phyloP scores from a whole-genome alignment of 345 rosid genomes.

The Kandelia obovata region DNA sequence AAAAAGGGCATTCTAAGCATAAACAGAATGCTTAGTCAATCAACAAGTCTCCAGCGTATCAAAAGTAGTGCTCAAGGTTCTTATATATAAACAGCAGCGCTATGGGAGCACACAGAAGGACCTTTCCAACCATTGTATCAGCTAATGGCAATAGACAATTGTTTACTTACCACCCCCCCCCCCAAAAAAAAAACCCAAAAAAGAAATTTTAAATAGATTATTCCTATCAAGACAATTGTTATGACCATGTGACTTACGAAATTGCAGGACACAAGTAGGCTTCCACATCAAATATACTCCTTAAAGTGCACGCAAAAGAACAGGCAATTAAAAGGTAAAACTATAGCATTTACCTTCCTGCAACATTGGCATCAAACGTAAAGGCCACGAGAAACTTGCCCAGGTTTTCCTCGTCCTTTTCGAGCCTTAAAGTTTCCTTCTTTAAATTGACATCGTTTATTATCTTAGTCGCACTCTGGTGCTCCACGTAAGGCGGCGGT shows the following conservation, averaged over 20 bases:
- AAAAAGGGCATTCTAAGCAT: background rate
- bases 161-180: too few species aligned
- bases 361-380: constrained; percentile 89
- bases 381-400: constrained; percentile 76
- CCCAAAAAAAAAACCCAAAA: too few species aligned
- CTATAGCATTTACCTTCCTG: constrained; percentile 55
- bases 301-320: background rate
- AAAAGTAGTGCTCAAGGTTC: too few species aligned
- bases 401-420: constrained; percentile 56
- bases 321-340: background rate
- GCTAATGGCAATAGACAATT: too few species aligned
- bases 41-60: background rate
- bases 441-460: constrained; percentile 81
- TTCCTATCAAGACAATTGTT: too few species aligned
- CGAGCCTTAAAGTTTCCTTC: constrained; percentile 76
- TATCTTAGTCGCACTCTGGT: constrained; percentile 82
- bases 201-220: too few species aligned
- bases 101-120: too few species aligned
- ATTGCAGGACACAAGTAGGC: too few species aligned
- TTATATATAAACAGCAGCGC: too few species aligned
- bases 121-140: too few species aligned
- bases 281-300: background rate
- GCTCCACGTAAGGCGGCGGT: constrained; percentile 69
- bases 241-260: too few species aligned
- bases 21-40: background rate